Conservation (phyloP, 164 flowering plant genomes). For the Cinnamomum chago region DNA sequence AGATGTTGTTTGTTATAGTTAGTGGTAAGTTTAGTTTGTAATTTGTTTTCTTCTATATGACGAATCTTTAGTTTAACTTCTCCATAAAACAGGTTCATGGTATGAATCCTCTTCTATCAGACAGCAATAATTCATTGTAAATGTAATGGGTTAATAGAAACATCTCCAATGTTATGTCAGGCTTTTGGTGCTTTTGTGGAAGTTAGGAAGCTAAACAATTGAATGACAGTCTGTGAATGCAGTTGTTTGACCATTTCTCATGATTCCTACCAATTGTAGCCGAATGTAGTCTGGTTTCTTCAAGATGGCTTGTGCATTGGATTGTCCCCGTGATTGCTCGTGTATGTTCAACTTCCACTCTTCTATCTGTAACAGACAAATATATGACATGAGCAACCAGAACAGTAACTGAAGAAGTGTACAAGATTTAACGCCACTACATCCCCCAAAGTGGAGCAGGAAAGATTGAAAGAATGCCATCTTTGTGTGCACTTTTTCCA, state of each 20-base stretch:
- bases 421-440: conserved; percentile 23
- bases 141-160: no score
- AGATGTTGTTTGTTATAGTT: no score
- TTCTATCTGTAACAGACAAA: conserved; percentile 14
- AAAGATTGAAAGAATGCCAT: conserved; percentile 11
- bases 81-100: no score
- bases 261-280: neutral
- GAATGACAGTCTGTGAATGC: neutral
- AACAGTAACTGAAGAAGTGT: conserved; percentile 25
- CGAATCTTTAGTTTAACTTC: no score
- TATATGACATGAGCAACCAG: conserved; percentile 26
- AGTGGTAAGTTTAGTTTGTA: no score
- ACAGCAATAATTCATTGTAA: no score
- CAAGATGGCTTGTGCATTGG: neutral
- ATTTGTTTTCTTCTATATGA: no score
- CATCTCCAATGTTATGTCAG: no score
- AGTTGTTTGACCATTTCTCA: neutral
- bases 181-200: neutral
- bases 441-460: conserved; percentile 19
- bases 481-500: conserved; percentile 24
- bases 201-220: neutral
- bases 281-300: neutral
- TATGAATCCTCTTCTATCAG: no score
- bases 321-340: neutral
- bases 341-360: neutral